A percentile compares a stretch with the other conserved stretches of the same genome.
Conservation (phyloP, 352 stramenopile genomes). For the Pelagophyceae sp. region DNA sequence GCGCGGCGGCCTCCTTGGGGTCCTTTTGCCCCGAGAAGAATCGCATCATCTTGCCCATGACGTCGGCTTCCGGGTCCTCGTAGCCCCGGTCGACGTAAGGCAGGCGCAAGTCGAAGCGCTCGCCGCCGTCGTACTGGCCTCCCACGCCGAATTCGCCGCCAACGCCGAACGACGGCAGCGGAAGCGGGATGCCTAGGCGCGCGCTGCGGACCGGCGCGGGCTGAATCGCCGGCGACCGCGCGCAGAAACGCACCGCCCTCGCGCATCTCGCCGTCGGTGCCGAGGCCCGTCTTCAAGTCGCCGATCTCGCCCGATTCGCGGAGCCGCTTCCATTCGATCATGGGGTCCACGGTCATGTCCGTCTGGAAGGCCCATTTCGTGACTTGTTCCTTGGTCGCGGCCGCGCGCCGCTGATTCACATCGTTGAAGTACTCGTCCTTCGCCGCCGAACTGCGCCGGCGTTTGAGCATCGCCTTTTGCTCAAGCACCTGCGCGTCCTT, state of each 20-base stretch:
- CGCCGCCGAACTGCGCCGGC: not conserved
- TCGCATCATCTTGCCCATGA: constrained; percentile 30
- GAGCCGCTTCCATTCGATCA: constrained; percentile 35
- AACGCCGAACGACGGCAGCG: constrained; percentile 23
- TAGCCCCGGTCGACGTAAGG: constrained; percentile 45
- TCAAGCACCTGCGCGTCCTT: constrained; percentile 30
- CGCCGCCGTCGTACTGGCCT: constrained; percentile 27
- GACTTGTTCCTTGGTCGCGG: constrained; percentile 31
- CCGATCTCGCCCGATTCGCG: constrained; percentile 36
- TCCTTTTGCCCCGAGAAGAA: constrained; percentile 34
- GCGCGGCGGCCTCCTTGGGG: no score
- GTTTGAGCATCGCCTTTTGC: constrained; percentile 20
- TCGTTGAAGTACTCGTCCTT: constrained; percentile 22
- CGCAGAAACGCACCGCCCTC: constrained; percentile 9
- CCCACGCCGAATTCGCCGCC: constrained; percentile 35
- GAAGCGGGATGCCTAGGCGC: constrained; percentile 18
- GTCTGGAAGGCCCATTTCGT: constrained; percentile 36
- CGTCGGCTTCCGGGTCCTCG: constrained; percentile 32
- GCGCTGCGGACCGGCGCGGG: not conserved
- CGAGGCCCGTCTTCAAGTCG: constrained; percentile 32
- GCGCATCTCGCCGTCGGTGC: constrained; percentile 17
- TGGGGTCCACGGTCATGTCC: constrained; percentile 28
- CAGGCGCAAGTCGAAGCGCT: constrained; percentile 35
- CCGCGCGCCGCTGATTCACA: constrained; percentile 6
- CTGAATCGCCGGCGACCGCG: not conserved